Base-by-base conservation (phyloP, 2,329 filamentous ascomycete species). In the Zymoseptoria brevis region DNA sequence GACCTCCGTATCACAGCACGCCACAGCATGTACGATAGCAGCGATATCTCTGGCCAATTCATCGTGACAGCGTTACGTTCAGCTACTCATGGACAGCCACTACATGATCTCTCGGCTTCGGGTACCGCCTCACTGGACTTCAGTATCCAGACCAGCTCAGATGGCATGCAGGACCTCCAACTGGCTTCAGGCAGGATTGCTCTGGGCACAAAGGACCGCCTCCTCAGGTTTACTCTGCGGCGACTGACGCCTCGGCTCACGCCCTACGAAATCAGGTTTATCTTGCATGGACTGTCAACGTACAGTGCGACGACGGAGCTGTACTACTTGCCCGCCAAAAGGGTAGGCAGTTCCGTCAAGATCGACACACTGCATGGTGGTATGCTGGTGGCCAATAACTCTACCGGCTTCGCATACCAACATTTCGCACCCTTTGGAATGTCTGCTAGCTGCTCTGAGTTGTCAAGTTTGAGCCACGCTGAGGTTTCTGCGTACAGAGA, bases 301-400 rank as follows among this genome's bases (percentile, higher is more conserved):
- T 79, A 73, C 61, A 72, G 65, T 2, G 71, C 72, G 1, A 72
- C 60, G 2, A 75, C 76, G 0, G 60, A 70, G 48, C 57, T 81
- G 5, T 75, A 73, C 56, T 66, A 76, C 35, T 69, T 81, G 0
- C 78, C 79, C 2, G 64, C 64, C 1, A 75, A 76, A 3, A 74
- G 73, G 4, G 72, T 73, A 54, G 78, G 79, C 29, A 79, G 76
- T 58, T 74, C 75, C 4, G 75, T 77, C 4, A 79, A 77, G 60
- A 70, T 81, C 4, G 79, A 81, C 59, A 75, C 75, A 57, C 70
- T 80, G 0, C 72, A 76, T 59, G 77, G 78, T 16, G 78, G 76
- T 6, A 72, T 81, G 21, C 66, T 75, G 4, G 72, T 80, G 0
- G 74, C 74, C 45, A 75, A 76, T 57, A 63, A 67, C 50, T 72